phyloP scores from a whole-genome alignment of 2,329 filamentous ascomycete genomes.

The Trichophyton rubrum region DNA sequence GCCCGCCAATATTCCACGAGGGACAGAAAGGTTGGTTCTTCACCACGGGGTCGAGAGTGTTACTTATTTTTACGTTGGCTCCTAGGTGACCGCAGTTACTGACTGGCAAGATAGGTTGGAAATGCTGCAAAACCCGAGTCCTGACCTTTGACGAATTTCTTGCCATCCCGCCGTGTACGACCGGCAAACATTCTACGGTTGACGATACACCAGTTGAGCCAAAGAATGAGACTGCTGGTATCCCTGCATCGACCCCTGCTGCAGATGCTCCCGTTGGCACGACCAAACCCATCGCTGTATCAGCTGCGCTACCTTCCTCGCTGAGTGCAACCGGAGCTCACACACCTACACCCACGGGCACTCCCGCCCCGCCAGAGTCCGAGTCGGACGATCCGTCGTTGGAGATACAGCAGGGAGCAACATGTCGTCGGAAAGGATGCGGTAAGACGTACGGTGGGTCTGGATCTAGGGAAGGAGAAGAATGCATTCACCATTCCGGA shows the following conservation, averaged over 20 bases:
- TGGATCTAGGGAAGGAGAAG: conserved; percentile 52
- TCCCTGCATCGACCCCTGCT: conserved; percentile 6
- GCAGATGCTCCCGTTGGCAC: conserved; percentile 12
- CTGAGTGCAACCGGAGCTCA: conserved; percentile 22
- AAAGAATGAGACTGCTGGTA: conserved; percentile 21
- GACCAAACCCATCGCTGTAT: conserved; percentile 15
- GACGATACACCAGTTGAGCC: conserved; percentile 51
- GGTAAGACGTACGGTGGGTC: conserved; percentile 50
- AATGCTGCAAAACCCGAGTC: conserved; percentile 95
- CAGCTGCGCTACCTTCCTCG: conserved; percentile 20
- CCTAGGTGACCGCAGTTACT: neutral
- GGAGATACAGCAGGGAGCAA: conserved; percentile 58
- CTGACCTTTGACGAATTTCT: conserved; percentile 98
- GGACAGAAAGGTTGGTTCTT: conserved; percentile 75
- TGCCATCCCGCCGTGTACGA: conserved; percentile 78
- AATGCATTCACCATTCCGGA: conserved; percentile 80
- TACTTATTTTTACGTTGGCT: neutral
- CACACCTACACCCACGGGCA: conserved; percentile 24
- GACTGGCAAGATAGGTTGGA: conserved; percentile 63
- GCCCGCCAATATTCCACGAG: conserved; percentile 90
- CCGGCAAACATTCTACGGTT: conserved; percentile 80
- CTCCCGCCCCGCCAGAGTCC: conserved; percentile 55
- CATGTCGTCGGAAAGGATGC: conserved; percentile 69
- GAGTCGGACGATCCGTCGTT: conserved; percentile 74
- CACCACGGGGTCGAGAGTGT: neutral